Evolutionary conservation across 306 rosid species (phyloP).

Genomic region (Abrus pulchellus): DNA sequence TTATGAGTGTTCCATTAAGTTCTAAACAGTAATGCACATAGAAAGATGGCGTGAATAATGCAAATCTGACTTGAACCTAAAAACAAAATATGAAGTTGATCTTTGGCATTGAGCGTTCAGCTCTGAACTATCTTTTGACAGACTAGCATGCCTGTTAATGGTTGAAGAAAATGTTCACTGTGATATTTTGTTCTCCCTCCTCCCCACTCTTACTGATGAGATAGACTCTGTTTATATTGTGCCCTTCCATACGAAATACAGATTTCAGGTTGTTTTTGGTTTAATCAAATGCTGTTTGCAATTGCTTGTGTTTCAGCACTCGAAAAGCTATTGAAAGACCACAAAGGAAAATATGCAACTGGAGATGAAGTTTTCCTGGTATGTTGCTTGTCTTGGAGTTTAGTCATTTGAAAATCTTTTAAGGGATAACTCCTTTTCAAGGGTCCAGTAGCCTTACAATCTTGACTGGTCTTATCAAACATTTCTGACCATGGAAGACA

Average conservation of each 20-base stretch:
- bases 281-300: constrained; percentile 30
- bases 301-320: constrained; percentile 51
- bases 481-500: background rate
- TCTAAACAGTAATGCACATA: constrained; percentile 15
- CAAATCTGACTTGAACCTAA: background rate
- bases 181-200: background rate
- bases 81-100: background rate
- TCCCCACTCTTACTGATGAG: background rate
- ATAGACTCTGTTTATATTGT: background rate
- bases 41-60: background rate
- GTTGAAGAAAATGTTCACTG: constrained; percentile 34
- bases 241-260: constrained; percentile 19
- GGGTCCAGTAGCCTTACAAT: constrained; percentile 5
- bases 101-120: constrained; percentile 24
- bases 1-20: background rate
- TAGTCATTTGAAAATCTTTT: constrained; percentile 28
- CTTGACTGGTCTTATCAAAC: constrained; percentile 9
- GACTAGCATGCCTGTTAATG: constrained; percentile 16
- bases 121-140: background rate
- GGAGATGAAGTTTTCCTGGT: constrained; percentile 63
- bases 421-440: constrained; percentile 14
- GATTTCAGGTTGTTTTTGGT: constrained; percentile 23
- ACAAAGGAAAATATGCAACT: constrained; percentile 58
- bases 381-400: background rate
- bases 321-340: constrained; percentile 59